Evolutionary conservation across 208 protist genomes (phyloP).

Genomic region (Lotmaria passim): DNA sequence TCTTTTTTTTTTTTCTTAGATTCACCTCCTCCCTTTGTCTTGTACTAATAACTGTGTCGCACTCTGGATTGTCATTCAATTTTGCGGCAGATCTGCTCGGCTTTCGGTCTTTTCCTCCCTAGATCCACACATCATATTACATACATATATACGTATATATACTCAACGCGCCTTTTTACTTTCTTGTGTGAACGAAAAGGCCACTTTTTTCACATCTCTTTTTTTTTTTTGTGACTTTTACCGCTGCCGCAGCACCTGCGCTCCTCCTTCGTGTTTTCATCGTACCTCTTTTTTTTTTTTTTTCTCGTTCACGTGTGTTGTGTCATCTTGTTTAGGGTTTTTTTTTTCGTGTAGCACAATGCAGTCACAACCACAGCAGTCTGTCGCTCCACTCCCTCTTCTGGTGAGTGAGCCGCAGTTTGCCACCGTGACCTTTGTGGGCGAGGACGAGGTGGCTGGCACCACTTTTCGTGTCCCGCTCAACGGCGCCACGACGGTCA

Average conservation of each 20-base stretch:
- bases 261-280: background rate
- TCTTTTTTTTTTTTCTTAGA: slow-evolving; percentile 13
- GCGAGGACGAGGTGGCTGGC: slow-evolving; percentile 37
- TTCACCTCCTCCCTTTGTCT: background rate
- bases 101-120: too few species aligned
- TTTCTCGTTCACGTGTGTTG: slow-evolving; percentile 1
- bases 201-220: too few species aligned
- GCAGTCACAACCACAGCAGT: background rate
- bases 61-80: too few species aligned
- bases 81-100: too few species aligned
- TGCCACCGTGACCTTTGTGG: slow-evolving; percentile 76
- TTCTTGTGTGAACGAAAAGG: too few species aligned
- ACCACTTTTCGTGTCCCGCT: slow-evolving; percentile 82
- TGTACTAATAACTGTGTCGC: too few species aligned
- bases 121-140: too few species aligned
- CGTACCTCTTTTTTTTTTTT: slow-evolving; percentile 3
- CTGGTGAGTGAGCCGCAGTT: slow-evolving; percentile 59
- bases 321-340: slow-evolving; percentile 4
- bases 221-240: too few species aligned
- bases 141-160: too few species aligned
- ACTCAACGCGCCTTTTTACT: too few species aligned
- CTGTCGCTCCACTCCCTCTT: background rate
- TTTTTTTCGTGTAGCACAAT: slow-evolving; percentile 7
- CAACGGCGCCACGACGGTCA: slow-evolving; percentile 63
- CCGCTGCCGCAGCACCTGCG: background rate